phyloP scores from a whole-genome alignment of 1,139 yeast species.

The Yamadazyma aaseri region DNA sequence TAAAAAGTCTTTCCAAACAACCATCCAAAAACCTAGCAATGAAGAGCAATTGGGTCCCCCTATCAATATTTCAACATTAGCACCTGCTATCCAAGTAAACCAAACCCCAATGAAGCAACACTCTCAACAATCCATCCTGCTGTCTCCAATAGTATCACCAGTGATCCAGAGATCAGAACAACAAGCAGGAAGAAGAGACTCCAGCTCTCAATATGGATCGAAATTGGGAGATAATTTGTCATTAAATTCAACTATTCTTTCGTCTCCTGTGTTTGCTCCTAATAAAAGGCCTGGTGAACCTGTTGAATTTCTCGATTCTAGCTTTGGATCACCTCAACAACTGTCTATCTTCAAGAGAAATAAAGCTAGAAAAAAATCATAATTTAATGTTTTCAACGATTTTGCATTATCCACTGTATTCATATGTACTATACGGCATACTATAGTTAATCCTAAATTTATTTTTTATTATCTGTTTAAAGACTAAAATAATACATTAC shows the following conservation, averaged over 20 bases:
- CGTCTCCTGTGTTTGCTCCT: constrained; percentile 20
- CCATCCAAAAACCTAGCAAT: background rate
- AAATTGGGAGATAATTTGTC: constrained; percentile 1
- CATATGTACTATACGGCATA: no score
- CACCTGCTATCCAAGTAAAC: constrained; percentile 3
- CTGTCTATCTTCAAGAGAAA: constrained; percentile 1
- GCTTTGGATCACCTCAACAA: constrained; percentile 4
- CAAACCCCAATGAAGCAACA: constrained; percentile 7
- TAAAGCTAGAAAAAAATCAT: constrained; percentile 1
- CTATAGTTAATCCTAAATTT: no score
- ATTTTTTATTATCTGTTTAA: no score
- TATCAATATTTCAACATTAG: no score
- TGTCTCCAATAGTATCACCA: constrained; percentile 10
- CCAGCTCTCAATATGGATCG: background rate
- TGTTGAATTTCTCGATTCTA: constrained; percentile 25
- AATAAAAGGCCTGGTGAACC: constrained; percentile 35
- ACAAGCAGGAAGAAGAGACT: background rate
- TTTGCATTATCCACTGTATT: no score
- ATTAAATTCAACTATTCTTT: constrained; percentile 5
- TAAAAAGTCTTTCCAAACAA: background rate
- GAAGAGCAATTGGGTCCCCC: background rate
- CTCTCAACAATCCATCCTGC: constrained; percentile 1
- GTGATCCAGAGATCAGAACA: constrained; percentile 1
- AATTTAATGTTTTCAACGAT: background rate
- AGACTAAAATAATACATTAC: constrained; percentile 5